Evolutionary conservation across 2,329 filamentous ascomycete species (phyloP).

Genomic region (Dichotomopilus funicola): DNA sequence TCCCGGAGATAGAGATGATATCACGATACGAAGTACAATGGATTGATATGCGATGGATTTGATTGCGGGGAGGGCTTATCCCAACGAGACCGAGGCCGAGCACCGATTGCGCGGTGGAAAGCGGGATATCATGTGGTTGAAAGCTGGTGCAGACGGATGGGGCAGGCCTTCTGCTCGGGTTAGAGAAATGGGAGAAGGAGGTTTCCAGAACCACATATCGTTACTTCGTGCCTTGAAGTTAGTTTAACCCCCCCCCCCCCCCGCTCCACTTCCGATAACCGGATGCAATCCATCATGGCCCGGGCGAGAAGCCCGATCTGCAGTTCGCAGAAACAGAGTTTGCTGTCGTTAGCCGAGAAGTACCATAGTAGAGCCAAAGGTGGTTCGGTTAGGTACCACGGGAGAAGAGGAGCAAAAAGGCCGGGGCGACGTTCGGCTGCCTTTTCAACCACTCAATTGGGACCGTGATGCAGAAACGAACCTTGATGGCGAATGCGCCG

Average conservation of each 20-base stretch:
- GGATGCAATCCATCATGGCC: slow-evolving; percentile 4
- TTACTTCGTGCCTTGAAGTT: too few relatives aligned
- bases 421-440: not conserved
- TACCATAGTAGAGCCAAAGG: too few relatives aligned
- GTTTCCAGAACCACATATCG: too few relatives aligned
- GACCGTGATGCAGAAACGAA: slow-evolving; percentile 14
- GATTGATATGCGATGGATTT: too few relatives aligned
- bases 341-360: too few relatives aligned
- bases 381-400: too few relatives aligned
- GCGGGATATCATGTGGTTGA: slow-evolving; percentile 6
- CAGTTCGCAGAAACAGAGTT: not conserved
- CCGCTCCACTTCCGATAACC: slow-evolving; percentile 8
- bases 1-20: too few relatives aligned
- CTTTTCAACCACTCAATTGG: slow-evolving; percentile 19
- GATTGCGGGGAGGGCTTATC: not conserved
- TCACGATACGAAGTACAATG: too few relatives aligned
- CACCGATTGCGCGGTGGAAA: not conserved
- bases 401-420: too few relatives aligned
- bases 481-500: not conserved
- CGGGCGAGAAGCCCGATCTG: slow-evolving; percentile 1
- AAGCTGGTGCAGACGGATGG: not conserved
- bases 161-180: not conserved
- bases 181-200: too few relatives aligned
- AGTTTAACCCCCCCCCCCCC: not conserved
- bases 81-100: not conserved